These are phyloP conservation scores for Thielaviopsis musarum DNA, from an alignment of 2,329 filamentous ascomycete genomes.

Conservation along the genomic window DNA sequence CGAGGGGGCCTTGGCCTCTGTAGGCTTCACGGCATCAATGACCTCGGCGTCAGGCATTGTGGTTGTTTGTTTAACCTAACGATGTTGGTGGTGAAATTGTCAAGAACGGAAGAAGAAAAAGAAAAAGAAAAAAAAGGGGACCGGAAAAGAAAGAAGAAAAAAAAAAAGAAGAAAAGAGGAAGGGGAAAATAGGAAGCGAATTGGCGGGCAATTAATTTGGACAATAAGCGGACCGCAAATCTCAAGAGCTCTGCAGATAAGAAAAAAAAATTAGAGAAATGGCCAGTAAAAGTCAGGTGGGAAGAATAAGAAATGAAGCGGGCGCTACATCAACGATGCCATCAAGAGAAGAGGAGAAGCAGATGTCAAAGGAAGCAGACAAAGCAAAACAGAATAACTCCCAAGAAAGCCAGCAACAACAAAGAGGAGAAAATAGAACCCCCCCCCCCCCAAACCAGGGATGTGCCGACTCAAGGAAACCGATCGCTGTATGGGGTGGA, in stretches of 20 bases:
- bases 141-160: not conserved
- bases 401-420: not conserved
- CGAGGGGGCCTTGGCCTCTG: constrained; percentile 23
- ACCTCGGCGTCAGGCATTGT: constrained; percentile 32
- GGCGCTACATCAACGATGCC: not conserved
- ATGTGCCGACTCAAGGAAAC: not conserved
- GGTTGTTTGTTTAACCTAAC: not conserved
- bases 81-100: constrained; percentile 14
- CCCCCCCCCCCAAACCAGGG: not conserved
- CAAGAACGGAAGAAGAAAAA: constrained; percentile 12
- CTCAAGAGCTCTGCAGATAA: constrained; percentile 5
- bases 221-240: constrained; percentile 2
- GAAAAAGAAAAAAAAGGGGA: constrained; percentile 9
- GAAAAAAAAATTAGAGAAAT: not conserved
- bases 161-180: constrained; percentile 1
- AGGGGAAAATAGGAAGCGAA: not conserved
- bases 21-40: constrained; percentile 27
- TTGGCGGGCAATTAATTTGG: not conserved
- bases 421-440: not conserved
- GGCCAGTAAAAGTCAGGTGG: constrained; percentile 1
- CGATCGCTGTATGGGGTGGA: not conserved
- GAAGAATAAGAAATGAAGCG: not conserved
- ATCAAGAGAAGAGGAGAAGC: constrained; percentile 2
- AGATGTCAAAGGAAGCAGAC: not conserved
- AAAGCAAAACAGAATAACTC: not conserved